These are phyloP conservation scores for Trifolium fragiferum DNA, from an alignment of 306 rosid species.

Conservation along the genomic window DNA sequence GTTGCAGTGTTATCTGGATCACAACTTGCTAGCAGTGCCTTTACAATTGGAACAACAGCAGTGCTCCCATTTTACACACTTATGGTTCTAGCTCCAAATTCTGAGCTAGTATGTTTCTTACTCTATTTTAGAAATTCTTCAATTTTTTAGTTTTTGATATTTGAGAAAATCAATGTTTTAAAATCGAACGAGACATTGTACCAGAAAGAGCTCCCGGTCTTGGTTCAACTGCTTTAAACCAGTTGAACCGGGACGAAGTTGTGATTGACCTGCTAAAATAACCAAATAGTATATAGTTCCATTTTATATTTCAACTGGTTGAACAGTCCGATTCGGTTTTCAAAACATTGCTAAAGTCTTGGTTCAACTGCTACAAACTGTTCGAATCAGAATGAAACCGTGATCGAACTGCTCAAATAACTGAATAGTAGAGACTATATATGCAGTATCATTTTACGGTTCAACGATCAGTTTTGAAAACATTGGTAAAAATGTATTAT, in stretches of 20 bases:
- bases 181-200: background rate
- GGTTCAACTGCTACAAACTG: background rate
- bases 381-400: background rate
- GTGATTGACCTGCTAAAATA: background rate
- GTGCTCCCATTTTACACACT: slow-evolving; percentile 92
- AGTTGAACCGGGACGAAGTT: background rate
- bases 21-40: slow-evolving; percentile 73
- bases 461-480: background rate
- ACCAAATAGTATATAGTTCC: background rate
- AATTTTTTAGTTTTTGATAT: background rate
- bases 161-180: background rate
- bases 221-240: background rate
- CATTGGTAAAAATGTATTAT: background rate
- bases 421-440: background rate
- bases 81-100: slow-evolving; percentile 84
- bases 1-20: slow-evolving; percentile 70
- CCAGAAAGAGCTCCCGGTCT: background rate
- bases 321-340: background rate
- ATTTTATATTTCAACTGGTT: background rate
- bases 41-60: slow-evolving; percentile 76
- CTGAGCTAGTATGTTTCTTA: slow-evolving; percentile 65
- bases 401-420: background rate
- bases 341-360: background rate
- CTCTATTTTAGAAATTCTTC: slow-evolving; percentile 2
- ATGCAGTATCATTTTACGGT: too few species aligned